Evolutionary conservation across 1,139 yeast genomes (phyloP).

Genomic region (Nakaseomyces delphensis): DNA sequence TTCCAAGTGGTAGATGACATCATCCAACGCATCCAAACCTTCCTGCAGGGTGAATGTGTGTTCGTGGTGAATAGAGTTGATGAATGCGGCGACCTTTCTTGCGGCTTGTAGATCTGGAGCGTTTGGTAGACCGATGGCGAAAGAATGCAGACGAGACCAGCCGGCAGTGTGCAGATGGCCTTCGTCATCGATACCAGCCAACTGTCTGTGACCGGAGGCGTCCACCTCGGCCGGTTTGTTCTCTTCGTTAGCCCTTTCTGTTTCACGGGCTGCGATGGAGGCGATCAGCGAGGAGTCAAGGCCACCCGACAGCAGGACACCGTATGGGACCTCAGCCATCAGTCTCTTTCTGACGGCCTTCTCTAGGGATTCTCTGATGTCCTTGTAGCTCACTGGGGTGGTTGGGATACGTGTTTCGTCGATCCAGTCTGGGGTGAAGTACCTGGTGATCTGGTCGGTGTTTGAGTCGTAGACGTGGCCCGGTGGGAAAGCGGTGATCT

Average conservation of each 20-base stretch:
- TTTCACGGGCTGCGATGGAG: conserved; percentile 92
- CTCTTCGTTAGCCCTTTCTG: conserved; percentile 62
- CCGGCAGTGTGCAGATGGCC: conserved; percentile 76
- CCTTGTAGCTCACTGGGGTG: conserved; percentile 59
- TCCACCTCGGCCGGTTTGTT: conserved; percentile 33
- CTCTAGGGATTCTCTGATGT: conserved; percentile 74
- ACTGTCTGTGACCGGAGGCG: conserved; percentile 38
- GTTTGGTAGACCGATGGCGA: conserved; percentile 93
- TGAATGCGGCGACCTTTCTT: conserved; percentile 87
- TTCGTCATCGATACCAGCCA: conserved; percentile 85
- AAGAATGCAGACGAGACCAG: conserved; percentile 85
- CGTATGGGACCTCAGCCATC: conserved; percentile 98
- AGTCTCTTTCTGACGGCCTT: conserved; percentile 96
- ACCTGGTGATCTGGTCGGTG: conserved; percentile 77
- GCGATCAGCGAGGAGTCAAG: conserved; percentile 95
- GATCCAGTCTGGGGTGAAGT: conserved; percentile 93
- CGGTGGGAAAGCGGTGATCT: conserved; percentile 90
- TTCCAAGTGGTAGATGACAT: conserved; percentile 91
- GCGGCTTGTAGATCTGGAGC: conserved; percentile 98
- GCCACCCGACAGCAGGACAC: conserved; percentile 94
- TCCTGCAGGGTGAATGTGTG: conserved; percentile 95
- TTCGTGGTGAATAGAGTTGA: conserved; percentile 95
- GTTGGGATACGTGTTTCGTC: conserved; percentile 68
- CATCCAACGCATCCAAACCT: conserved; percentile 91
- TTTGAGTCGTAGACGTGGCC: conserved; percentile 93